Conservation (phyloP, 129 eudicot genomes). For the Artemisia tridentata region DNA sequence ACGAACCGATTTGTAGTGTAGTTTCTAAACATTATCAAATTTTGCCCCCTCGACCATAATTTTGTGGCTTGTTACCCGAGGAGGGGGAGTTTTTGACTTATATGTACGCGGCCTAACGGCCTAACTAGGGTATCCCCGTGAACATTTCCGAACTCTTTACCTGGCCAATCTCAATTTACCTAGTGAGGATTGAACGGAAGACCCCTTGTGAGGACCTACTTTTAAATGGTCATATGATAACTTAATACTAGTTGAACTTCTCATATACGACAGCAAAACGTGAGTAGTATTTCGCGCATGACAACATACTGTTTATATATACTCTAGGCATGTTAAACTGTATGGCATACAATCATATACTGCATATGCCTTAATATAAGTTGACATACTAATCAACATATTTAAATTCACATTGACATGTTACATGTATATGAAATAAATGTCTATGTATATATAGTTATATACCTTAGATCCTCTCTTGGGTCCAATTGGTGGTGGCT, state of each 20-base stretch:
- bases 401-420: slow-evolving; percentile 1
- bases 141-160: too few relatives aligned
- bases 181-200: too few relatives aligned
- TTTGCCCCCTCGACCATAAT: too few relatives aligned
- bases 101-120: too few relatives aligned
- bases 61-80: too few relatives aligned
- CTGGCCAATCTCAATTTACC: too few relatives aligned
- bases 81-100: too few relatives aligned
- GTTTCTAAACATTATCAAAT: too few relatives aligned
- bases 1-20: too few relatives aligned
- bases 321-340: too few relatives aligned
- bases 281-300: background rate
- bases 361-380: background rate
- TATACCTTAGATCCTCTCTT: slow-evolving; percentile 84
- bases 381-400: background rate
- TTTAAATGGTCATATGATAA: background rate
- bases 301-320: background rate
- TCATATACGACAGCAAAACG: background rate
- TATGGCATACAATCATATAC: background rate
- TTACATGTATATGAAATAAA: background rate
- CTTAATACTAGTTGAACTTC: background rate
- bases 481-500: slow-evolving; percentile 98
- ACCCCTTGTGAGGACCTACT: background rate
- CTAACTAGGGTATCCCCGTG: too few relatives aligned
- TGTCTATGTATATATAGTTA: background rate